These are phyloP conservation scores for Termitomyces sp. DNA, from an alignment of 768 basidiomycete species.

Conservation along the genomic window DNA sequence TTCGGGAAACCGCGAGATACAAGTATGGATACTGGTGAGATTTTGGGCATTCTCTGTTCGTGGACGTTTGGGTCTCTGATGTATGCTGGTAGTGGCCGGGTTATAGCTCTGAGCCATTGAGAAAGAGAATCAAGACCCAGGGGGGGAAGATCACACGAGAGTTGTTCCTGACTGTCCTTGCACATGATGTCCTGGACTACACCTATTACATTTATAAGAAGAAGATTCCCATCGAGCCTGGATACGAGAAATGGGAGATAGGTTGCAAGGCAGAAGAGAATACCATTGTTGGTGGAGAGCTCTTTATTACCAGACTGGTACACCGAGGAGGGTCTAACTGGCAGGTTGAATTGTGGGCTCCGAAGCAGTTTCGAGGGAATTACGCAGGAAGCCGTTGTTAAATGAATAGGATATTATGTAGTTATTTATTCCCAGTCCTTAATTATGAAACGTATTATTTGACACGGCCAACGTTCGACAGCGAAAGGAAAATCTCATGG, in stretches of 20 bases:
- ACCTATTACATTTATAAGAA: constrained; percentile 21
- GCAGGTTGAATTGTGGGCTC: constrained; percentile 36
- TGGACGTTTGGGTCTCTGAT: not conserved
- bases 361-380: constrained; percentile 5
- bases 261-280: constrained; percentile 13
- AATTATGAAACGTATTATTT: constrained; percentile 1
- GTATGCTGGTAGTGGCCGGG: constrained; percentile 39
- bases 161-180: constrained; percentile 24
- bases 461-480: not conserved
- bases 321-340: constrained; percentile 36
- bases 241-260: constrained; percentile 32
- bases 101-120: constrained; percentile 29
- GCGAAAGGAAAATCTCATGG: not conserved
- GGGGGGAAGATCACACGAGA: constrained; percentile 24
- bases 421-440: not conserved
- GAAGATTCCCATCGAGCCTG: constrained; percentile 23
- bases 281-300: constrained; percentile 21
- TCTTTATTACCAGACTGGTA: constrained; percentile 31
- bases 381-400: not conserved
- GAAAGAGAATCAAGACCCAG: constrained; percentile 31
- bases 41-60: not conserved
- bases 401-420: not conserved
- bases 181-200: constrained; percentile 24
- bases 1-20: constrained; percentile 23
- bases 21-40: constrained; percentile 28